Evolutionary conservation across 139 green algal genomes (phyloP), one percentile per base, ranked within the genome.

Genomic region (Auxenochlorella protothecoides): DNA sequence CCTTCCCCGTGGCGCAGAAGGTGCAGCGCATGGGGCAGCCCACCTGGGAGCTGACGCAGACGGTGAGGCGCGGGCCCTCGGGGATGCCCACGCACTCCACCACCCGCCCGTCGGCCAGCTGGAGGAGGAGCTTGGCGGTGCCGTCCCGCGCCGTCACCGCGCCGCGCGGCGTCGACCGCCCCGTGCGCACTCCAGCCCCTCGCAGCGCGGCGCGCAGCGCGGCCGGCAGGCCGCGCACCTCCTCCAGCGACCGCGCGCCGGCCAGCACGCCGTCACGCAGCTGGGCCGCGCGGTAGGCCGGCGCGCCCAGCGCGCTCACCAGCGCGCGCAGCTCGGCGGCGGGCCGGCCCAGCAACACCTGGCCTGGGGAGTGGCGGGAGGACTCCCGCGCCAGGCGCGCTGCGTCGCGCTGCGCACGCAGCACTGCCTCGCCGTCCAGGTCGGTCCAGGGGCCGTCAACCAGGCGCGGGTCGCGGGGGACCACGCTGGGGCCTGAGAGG

Each of bases 1-100:
- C 92, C 79, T 97, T 96, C 68, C 95, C 95, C 8, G 95, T 99
- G 5, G 91, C 92, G 77, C 95, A 99, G 84, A 99, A 99, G 14
- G 88, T 92, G 87, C 95, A 99, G 14, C 89, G 75, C 93, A 99
- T 94, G 16, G 93, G 87, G 79, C 94, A 97, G n/a, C 93, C 91
- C 5, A 98, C 92, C 86, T 98, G 94, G 0, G 88, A 96, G 9
- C 88, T 96, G 10, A 99, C 89, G 75, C 95, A 99, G 56, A 89
- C 92, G 6, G 95, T 99, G 12, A 99, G 87, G 4, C 90, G 76
- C 8, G 68, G n/a, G n/a, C 81, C 78, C 9, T 74, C 68, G 5
- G 66, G 72, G 63, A 81, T 97, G 51, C 91, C 92, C 10, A 97
- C 94, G 14, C 89, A 85, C 81, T 98, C 94, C 56, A 98, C 86